phyloP scores from a whole-genome alignment of 805 yeast species.

The Barnettozyma californica region DNA sequence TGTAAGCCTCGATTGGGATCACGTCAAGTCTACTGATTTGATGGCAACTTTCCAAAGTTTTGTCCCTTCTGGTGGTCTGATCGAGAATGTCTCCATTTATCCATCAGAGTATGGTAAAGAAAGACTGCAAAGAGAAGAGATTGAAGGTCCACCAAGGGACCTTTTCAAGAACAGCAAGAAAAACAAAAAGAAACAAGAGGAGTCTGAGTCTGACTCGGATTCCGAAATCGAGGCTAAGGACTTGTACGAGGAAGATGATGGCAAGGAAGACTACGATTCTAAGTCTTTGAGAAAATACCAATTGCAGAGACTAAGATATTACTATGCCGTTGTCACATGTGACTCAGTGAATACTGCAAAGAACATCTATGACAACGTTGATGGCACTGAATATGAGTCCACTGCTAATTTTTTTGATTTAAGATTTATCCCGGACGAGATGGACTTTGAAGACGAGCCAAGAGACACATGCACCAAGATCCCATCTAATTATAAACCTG shows the following conservation, averaged over 20 bases:
- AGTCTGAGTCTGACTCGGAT: conserved; percentile 43
- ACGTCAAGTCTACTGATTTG: conserved; percentile 78
- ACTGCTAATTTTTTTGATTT: conserved; percentile 92
- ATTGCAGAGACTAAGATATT: conserved; percentile 86
- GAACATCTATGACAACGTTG: conserved; percentile 78
- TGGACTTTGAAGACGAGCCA: conserved; percentile 77
- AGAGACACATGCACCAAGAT: conserved; percentile 67
- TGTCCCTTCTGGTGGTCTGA: conserved; percentile 69
- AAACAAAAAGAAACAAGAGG: conserved; percentile 29
- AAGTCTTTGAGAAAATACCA: conserved; percentile 85
- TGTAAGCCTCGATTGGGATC: conserved; percentile 97
- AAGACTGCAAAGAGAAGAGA: conserved; percentile 82
- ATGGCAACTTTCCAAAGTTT: conserved; percentile 86
- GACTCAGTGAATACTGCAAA: conserved; percentile 68
- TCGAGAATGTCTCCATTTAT: conserved; percentile 63
- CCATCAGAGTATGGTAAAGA: conserved; percentile 94
- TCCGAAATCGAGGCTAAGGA: conserved; percentile 61
- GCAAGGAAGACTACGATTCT: conserved; percentile 78
- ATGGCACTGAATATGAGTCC: conserved; percentile 92
- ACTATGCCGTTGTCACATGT: conserved; percentile 85
- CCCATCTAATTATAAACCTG: conserved; percentile 77
- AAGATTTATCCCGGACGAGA: conserved; percentile 88
- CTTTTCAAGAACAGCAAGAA: conserved; percentile 50
- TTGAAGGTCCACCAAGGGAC: conserved; percentile 90
- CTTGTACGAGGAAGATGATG: conserved; percentile 75